These are phyloP conservation scores for Spinacia oleracea DNA, from an alignment of 179 eudicot genomes.

Conservation along the genomic window DNA sequence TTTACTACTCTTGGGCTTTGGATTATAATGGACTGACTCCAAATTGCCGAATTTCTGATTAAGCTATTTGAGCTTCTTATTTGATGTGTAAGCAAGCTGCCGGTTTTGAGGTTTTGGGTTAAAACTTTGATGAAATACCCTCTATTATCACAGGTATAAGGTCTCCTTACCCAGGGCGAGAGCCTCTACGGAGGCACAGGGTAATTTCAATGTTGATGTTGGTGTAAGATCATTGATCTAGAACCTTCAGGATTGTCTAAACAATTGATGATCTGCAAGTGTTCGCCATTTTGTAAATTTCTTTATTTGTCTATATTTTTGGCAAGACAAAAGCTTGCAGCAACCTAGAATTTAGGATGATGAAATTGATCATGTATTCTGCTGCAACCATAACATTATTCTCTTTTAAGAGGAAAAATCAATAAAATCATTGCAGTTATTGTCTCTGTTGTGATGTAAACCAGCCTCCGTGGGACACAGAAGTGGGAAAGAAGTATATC, in stretches of 20 bases:
- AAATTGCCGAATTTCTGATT: background rate
- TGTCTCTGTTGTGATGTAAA: constrained; percentile 23
- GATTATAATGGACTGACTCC: background rate
- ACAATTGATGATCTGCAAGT: background rate
- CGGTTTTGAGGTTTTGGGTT: background rate
- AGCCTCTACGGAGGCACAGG: background rate
- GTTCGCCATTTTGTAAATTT: background rate
- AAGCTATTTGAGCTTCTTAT: background rate
- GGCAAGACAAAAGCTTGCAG: background rate
- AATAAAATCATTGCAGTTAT: constrained; percentile 8
- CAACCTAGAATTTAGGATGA: background rate
- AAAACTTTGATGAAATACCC: background rate
- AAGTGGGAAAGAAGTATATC: constrained; percentile 67
- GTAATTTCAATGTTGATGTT: background rate
- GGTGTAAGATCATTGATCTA: background rate
- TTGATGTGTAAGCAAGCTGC: background rate
- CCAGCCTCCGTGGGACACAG: constrained; percentile 99
- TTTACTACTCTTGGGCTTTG: background rate
- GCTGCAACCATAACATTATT: constrained; percentile 7
- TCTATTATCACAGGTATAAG: background rate
- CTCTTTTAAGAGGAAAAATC: background rate
- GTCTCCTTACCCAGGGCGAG: background rate
- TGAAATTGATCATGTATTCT: constrained; percentile 9
- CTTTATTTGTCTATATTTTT: background rate
- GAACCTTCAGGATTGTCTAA: background rate